Conservation (phyloP, 768 basidiomycete species). For the Phaeotremella skinneri region DNA sequence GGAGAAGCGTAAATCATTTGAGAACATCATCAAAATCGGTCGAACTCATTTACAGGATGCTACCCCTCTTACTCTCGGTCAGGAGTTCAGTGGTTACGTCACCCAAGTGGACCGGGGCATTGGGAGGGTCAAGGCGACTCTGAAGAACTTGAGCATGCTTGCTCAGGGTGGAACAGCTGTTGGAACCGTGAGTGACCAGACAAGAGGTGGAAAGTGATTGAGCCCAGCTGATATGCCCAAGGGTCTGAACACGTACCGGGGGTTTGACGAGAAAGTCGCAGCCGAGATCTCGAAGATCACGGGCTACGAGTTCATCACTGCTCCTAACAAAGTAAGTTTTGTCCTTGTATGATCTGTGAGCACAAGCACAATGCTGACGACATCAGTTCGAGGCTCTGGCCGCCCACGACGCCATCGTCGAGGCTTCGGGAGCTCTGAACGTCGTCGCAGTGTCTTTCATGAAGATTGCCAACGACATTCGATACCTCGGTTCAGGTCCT, state of each 20-base stretch:
- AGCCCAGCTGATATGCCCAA: constrained; percentile 45
- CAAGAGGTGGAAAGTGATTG: neutral
- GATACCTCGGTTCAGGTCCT: constrained; percentile 95
- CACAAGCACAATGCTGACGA: neutral
- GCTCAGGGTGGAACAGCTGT: constrained; percentile 99
- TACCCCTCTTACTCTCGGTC: constrained; percentile 92
- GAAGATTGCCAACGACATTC: constrained; percentile 99
- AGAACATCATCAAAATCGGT: constrained; percentile 95
- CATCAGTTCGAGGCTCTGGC: constrained; percentile 94
- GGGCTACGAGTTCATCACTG: constrained; percentile 86
- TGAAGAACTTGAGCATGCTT: constrained; percentile 81
- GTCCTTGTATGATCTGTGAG: neutral
- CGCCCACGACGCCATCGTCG: constrained; percentile 95
- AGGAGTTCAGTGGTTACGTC: constrained; percentile 98
- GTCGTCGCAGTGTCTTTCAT: constrained; percentile 93
- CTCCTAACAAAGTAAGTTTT: constrained; percentile 83
- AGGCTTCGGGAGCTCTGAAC: constrained; percentile 94
- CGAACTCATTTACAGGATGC: constrained; percentile 97
- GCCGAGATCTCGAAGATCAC: constrained; percentile 86
- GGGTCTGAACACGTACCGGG: constrained; percentile 95
- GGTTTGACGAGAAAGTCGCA: constrained; percentile 93
- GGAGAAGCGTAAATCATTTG: constrained; percentile 76
- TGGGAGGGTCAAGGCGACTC: constrained; percentile 70
- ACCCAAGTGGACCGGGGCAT: constrained; percentile 91
- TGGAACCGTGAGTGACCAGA: constrained; percentile 69